Conservation (phyloP, 495 filamentous ascomycete species). For the Delitschia confertaspora region DNA sequence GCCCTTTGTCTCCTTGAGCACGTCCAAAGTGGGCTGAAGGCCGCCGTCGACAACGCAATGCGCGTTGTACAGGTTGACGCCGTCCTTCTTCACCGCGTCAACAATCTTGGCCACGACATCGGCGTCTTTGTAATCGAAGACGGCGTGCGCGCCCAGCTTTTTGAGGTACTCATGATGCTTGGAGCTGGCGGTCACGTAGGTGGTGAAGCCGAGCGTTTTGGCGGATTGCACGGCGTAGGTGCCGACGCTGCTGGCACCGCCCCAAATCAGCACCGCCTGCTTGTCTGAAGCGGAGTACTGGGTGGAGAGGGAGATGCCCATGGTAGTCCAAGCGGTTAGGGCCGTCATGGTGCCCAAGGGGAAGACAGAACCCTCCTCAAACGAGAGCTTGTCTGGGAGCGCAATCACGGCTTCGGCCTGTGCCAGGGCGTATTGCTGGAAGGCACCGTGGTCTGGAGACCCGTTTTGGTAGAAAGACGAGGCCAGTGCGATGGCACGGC, state of each 20-base stretch:
- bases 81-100: slow-evolving; percentile 37
- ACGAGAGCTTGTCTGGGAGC: slow-evolving; percentile 37
- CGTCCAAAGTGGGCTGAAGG: slow-evolving; percentile 32
- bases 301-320: slow-evolving; percentile 34
- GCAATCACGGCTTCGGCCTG: slow-evolving; percentile 29
- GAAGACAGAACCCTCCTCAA: slow-evolving; percentile 40
- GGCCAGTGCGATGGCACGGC: slow-evolving; percentile 39
- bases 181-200: slow-evolving; percentile 44
- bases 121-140: slow-evolving; percentile 44
- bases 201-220: slow-evolving; percentile 36
- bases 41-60: slow-evolving; percentile 37
- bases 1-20: slow-evolving; percentile 35
- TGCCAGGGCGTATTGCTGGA: slow-evolving; percentile 38
- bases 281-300: slow-evolving; percentile 29
- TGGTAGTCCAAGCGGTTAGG: slow-evolving; percentile 32
- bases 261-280: slow-evolving; percentile 42
- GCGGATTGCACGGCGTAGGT: slow-evolving; percentile 39
- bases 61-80: slow-evolving; percentile 35
- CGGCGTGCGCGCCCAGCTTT: slow-evolving; percentile 41
- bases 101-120: slow-evolving; percentile 40
- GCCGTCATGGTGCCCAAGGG: slow-evolving; percentile 38
- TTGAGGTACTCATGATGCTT: slow-evolving; percentile 40
- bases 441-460: slow-evolving; percentile 36
- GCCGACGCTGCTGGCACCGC: slow-evolving; percentile 41
- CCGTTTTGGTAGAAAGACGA: slow-evolving; percentile 33